Evolutionary conservation across 2,329 filamentous ascomycete species (phyloP), one percentile per base, ranked within the genome.

Genomic region (Coniochaeta prunicola): DNA sequence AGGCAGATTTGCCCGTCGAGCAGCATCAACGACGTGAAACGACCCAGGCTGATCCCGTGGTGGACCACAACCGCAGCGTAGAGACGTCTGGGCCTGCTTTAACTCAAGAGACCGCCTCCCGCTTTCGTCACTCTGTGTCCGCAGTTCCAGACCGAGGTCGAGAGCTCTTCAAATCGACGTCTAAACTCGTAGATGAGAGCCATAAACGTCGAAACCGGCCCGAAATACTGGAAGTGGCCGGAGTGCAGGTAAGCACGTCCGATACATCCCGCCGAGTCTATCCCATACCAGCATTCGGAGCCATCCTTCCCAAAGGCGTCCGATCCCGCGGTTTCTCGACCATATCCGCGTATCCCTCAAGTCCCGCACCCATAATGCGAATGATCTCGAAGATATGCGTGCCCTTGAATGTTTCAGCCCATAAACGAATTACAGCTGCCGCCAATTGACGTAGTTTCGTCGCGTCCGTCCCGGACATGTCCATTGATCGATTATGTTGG

Each of bases 331-430:
- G 77, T 68, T 83, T 84, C 66, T 84, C 81, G 34, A 84, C 69
- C 60, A 84, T 65, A 58, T 83, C 79, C 1, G 81, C 82, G 64
- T 84, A 85, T 4, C 77, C 76, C 59, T 85, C 82, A 56, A 86
- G 66, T 17, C 80, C 81, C 17, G 75, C 73, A 0, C 81, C 82
- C 74, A 86, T 83, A 3, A 81, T 77, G 64, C 79, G 80, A 45
- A 85, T 77, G 60, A 85, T 77, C 59, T 85, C 82, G 64, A 85
- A 86, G 7, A 85, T 80, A 64, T 86, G 82, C 12, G 78, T 78
- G 12, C 82, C 83, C 61, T 84, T 84, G 68, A 86, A 86, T 1
- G 82, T 81, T 66, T 85, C 82, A 0, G 82, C 81, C 83, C 83
- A 86, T 1, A 86, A 74, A 34, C 81, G 75, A 33, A 85, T 78